phyloP scores from a whole-genome alignment of 305 asterid species.

The Fraxinus ornus region DNA sequence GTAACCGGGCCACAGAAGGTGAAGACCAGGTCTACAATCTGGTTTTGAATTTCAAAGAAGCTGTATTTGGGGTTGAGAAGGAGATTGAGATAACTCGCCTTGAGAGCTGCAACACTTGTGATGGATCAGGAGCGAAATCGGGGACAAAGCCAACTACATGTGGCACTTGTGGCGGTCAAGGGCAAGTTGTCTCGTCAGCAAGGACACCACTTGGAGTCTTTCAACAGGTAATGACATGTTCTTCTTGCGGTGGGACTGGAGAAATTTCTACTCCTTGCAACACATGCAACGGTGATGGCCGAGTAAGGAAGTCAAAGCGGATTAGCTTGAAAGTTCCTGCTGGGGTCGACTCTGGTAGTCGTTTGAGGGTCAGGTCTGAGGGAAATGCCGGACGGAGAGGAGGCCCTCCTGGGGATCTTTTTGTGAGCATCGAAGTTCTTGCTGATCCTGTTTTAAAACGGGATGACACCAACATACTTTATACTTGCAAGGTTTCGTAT shows the following conservation, averaged over 20 bases:
- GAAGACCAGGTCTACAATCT: slow-evolving; percentile 84
- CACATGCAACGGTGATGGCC: slow-evolving; percentile 79
- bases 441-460: slow-evolving; percentile 70
- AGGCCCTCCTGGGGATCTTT: slow-evolving; percentile 87
- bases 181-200: slow-evolving; percentile 81
- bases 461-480: slow-evolving; percentile 77
- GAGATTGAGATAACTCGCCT: slow-evolving; percentile 87
- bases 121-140: slow-evolving; percentile 91
- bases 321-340: slow-evolving; percentile 89
- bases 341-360: slow-evolving; percentile 85
- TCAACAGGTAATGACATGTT: slow-evolving; percentile 90
- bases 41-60: slow-evolving; percentile 79
- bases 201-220: slow-evolving; percentile 90
- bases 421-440: slow-evolving; percentile 69
- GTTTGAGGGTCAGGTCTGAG: slow-evolving; percentile 80
- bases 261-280: slow-evolving; percentile 82
- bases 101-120: slow-evolving; percentile 80
- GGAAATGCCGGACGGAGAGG: slow-evolving; percentile 89
- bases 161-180: slow-evolving; percentile 85
- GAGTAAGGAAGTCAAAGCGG: slow-evolving; percentile 78
- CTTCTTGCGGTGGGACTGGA: slow-evolving; percentile 78
- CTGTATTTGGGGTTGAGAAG: slow-evolving; percentile 89
- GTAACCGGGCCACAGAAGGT: slow-evolving; percentile 77
- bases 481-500: slow-evolving; percentile 77
- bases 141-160: slow-evolving; percentile 71